Base-by-base conservation (phyloP, 208 protist species). In the Naegleria gruberi region DNA sequence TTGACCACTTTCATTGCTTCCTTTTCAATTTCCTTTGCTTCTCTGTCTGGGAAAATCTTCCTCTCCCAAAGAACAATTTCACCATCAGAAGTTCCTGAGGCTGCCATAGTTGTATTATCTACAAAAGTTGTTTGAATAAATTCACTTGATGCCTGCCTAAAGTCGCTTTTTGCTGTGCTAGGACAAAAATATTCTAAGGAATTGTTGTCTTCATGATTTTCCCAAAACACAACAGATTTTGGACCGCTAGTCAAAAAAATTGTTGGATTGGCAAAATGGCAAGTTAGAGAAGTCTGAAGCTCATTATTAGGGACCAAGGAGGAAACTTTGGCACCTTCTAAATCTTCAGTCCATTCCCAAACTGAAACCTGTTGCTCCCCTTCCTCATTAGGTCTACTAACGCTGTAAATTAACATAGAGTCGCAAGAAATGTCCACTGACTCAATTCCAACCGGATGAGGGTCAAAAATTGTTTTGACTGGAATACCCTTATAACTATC, bases 1-100 rank as follows among this genome's bases (percentile, higher is more conserved):
- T 95, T 95, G 15, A 98, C 96, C 89, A 97, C 94, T 92, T 98
- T 98, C 90, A 97, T 92, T 90, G 97, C 92, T 43, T 92, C 95
- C 92, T 97, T 97, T 89, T 97, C 96, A 85, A 96, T 94, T 51
- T 95, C 94, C 92, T 97, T 96, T 55, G 93, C 94, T 46, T 96
- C 91, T 42, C 95, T 94, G 74, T 97, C 95, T 34, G 93, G 91
- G 65, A 93, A 93, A 91, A 96, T 95, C 7, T 40, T 46, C 41
- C 94, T 89, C 84, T 96, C 93, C 96, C 97, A 98, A 77, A 98
- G 92, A 57, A 97, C 91, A 34, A 97, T 94, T 90, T 98, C 97
- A 74, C 97, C 97, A 86, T 98, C 96, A 26, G 96, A 94, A 34
- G 96, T 98, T 23, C 95, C 96, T 73, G 95, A 97, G 91, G 94